Evolutionary conservation across 305 asterid species (phyloP).

Genomic region (Plantago coronopus): DNA sequence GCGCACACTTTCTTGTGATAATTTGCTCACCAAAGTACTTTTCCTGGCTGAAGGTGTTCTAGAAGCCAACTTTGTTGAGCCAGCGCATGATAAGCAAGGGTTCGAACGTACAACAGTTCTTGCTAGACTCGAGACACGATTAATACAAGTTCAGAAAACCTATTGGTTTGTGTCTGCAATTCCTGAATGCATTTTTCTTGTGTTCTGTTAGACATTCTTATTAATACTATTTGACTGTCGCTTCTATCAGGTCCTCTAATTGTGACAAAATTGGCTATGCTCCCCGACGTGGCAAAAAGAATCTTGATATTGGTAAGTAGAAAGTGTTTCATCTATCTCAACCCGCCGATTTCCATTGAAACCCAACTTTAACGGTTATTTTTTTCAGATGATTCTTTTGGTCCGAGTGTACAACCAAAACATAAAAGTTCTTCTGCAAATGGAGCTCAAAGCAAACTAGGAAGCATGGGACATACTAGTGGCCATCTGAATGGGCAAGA

Average conservation of each 20-base stretch:
- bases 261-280: conserved; percentile 95
- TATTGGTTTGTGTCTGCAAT: conserved; percentile 62
- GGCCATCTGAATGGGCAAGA: conserved; percentile 39
- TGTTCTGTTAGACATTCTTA: conserved; percentile 12
- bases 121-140: conserved; percentile 70
- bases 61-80: conserved; percentile 99
- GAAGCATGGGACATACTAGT: conserved; percentile 32
- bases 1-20: conserved; percentile 11
- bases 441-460: conserved; percentile 34
- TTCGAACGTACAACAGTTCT: conserved; percentile 95
- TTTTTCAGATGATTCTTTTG: conserved; percentile 42
- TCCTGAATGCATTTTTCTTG: conserved; percentile 8
- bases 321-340: not conserved
- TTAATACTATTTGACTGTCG: conserved; percentile 14
- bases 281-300: conserved; percentile 47
- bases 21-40: conserved; percentile 26
- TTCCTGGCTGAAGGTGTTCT: conserved; percentile 56
- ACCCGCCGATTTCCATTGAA: conserved; percentile 15
- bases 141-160: conserved; percentile 72
- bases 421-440: conserved; percentile 25
- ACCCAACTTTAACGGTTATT: conserved; percentile 12
- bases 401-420: conserved; percentile 29
- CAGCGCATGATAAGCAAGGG: conserved; percentile 98
- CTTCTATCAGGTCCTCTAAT: conserved; percentile 53
- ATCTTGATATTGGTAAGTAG: conserved; percentile 45